Conservation (phyloP, 2,329 filamentous ascomycete genomes). For the Scytalidium lignicola region DNA sequence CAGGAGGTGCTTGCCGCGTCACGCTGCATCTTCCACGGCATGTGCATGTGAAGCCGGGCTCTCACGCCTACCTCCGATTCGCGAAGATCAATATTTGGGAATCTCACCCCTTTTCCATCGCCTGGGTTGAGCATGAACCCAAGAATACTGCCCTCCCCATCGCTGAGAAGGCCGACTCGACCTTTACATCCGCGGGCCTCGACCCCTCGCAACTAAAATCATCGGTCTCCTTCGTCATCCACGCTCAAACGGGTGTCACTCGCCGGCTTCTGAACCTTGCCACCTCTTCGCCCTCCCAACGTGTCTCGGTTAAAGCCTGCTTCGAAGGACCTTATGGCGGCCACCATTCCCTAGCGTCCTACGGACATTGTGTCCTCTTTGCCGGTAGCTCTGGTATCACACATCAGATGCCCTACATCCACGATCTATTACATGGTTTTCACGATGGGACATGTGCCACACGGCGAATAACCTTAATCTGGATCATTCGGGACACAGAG, state of each 20-base stretch:
- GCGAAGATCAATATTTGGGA: constrained; percentile 62
- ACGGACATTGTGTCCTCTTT: constrained; percentile 86
- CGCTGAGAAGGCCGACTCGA: constrained; percentile 31
- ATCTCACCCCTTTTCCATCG: constrained; percentile 73
- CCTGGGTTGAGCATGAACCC: constrained; percentile 60
- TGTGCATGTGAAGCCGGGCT: constrained; percentile 61
- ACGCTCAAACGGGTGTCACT: constrained; percentile 84
- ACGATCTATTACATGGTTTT: constrained; percentile 67
- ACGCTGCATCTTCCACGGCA: constrained; percentile 65
- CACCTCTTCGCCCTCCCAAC: constrained; percentile 26
- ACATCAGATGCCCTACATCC: constrained; percentile 85
- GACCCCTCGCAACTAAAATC: constrained; percentile 43
- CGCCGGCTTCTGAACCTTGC: constrained; percentile 72
- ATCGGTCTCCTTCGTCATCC: constrained; percentile 76
- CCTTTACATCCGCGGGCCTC: constrained; percentile 15
- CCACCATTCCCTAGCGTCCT: constrained; percentile 82
- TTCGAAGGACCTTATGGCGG: constrained; percentile 88
- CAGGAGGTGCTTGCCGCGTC: constrained; percentile 65
- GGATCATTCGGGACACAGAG: constrained; percentile 87
- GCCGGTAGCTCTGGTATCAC: constrained; percentile 93
- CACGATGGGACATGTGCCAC: constrained; percentile 70
- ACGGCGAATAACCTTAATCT: constrained; percentile 76
- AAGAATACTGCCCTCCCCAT: constrained; percentile 34
- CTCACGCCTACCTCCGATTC: constrained; percentile 72
- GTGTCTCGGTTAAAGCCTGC: constrained; percentile 44